Evolutionary conservation across 257 asterid species (phyloP).

Genomic region (Jaltomata sinuosa): DNA sequence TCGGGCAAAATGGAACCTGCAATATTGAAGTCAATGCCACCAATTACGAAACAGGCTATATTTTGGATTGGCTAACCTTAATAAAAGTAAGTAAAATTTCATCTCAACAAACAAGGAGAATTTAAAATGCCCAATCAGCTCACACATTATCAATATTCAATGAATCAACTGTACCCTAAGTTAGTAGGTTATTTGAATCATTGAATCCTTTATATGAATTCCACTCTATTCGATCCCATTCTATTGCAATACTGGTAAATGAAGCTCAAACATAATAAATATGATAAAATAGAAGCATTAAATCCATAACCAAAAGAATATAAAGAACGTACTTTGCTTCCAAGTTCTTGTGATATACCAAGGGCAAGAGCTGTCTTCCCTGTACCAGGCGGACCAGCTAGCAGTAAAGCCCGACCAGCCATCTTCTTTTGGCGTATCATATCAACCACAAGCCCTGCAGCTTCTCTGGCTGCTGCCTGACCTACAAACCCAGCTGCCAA

Average conservation of each 20-base stretch:
- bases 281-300: neutral
- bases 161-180: neutral
- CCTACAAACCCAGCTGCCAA: slow-evolving; percentile 98
- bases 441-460: slow-evolving; percentile 83
- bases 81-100: neutral
- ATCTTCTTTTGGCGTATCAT: slow-evolving; percentile 96
- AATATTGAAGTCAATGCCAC: neutral
- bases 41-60: neutral
- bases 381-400: slow-evolving; percentile 98
- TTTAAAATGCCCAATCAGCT: neutral
- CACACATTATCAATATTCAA: neutral
- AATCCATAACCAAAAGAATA: neutral
- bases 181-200: neutral
- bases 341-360: slow-evolving; percentile 91
- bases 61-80: neutral
- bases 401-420: slow-evolving; percentile 86
- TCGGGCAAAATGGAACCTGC: slow-evolving; percentile 97
- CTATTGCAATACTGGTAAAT: neutral
- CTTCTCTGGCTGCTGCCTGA: slow-evolving; percentile 91
- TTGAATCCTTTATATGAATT: neutral
- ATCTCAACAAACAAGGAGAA: neutral
- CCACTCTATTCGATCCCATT: neutral
- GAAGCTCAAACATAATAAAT: neutral
- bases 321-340: slow-evolving; percentile 64
- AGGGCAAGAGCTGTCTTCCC: slow-evolving; percentile 98